Evolutionary conservation across 2,329 filamentous ascomycete species (phyloP).

Genomic region (Pseudonectria foliicola): DNA sequence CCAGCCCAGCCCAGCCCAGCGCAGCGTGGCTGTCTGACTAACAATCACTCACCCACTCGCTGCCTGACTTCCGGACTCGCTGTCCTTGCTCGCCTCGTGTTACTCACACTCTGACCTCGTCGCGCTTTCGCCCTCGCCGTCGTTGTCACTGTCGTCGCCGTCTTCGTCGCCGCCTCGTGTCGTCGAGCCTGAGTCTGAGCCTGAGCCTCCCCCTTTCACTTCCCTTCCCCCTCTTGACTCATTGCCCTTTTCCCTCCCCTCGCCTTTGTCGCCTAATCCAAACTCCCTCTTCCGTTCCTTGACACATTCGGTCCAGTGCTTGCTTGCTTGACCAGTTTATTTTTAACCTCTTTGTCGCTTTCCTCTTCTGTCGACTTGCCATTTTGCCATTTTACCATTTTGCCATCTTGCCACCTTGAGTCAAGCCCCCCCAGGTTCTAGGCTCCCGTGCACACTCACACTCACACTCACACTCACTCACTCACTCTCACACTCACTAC

Average conservation of each 20-base stretch:
- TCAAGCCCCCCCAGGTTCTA: slow-evolving; percentile 18
- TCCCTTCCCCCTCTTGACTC: slow-evolving; percentile 3
- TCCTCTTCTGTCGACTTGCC: slow-evolving; percentile 9
- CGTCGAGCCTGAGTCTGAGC: no score
- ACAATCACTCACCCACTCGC: no score
- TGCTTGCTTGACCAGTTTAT: no score
- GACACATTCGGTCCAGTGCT: slow-evolving; percentile 3
- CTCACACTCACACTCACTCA: slow-evolving; percentile 17
- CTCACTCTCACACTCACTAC: no score
- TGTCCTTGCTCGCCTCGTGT: slow-evolving; percentile 12
- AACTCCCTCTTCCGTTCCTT: slow-evolving; percentile 3
- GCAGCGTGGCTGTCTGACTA: no score
- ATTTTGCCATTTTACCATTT: slow-evolving; percentile 8
- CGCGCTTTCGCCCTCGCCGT: no score
- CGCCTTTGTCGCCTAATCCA: slow-evolving; percentile 1
- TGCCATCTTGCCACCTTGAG: slow-evolving; percentile 8
- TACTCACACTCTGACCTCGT: slow-evolving; percentile 11
- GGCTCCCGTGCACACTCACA: slow-evolving; percentile 8
- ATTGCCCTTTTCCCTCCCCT: slow-evolving; percentile 5
- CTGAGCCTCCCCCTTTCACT: no score
- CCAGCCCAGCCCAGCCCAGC: no score
- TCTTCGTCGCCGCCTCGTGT: slow-evolving; percentile 12
- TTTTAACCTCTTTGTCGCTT: slow-evolving; percentile 6
- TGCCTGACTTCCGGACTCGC: slow-evolving; percentile 22
- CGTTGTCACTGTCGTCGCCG: background rate